phyloP scores from a whole-genome alignment of 768 basidiomycete genomes.

The Amanita brunnescens region DNA sequence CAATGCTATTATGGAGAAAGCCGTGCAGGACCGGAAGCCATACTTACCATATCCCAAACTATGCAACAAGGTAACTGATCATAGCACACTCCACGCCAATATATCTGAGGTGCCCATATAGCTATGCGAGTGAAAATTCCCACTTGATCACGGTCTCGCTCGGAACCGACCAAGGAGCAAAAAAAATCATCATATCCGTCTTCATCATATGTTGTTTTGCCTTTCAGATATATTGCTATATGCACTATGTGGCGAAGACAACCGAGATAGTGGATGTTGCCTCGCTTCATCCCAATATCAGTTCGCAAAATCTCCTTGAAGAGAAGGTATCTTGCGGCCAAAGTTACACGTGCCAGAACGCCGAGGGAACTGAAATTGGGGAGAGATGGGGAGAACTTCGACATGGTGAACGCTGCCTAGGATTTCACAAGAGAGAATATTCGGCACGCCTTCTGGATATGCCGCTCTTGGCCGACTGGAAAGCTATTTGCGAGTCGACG shows the following conservation, averaged over 20 bases:
- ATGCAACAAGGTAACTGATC: conserved; percentile 25
- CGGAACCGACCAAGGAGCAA: conserved; percentile 22
- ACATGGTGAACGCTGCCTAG: conserved; percentile 17
- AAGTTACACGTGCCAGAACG: neutral
- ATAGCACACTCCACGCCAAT: conserved; percentile 7
- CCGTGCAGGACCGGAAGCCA: conserved; percentile 22
- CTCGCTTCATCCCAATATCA: neutral
- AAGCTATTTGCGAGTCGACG: conserved; percentile 18
- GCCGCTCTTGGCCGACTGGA: conserved; percentile 21
- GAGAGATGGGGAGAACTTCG: conserved; percentile 19
- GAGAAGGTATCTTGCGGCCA: neutral
- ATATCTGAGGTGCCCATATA: conserved; percentile 8
- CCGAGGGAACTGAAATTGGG: neutral
- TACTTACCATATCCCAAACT: conserved; percentile 32
- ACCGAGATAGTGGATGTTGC: neutral
- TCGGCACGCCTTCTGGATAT: conserved; percentile 20
- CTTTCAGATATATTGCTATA: neutral
- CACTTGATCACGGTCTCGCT: conserved; percentile 27
- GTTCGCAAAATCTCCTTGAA: neutral
- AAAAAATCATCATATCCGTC: neutral
- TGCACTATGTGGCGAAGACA: neutral
- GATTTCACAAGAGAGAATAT: conserved; percentile 22
- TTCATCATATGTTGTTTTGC: neutral
- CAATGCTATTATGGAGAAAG: neutral
- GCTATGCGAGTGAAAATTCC: conserved; percentile 30